phyloP scores from a whole-genome alignment of 805 yeast genomes.

The Metschnikowia sp. region DNA sequence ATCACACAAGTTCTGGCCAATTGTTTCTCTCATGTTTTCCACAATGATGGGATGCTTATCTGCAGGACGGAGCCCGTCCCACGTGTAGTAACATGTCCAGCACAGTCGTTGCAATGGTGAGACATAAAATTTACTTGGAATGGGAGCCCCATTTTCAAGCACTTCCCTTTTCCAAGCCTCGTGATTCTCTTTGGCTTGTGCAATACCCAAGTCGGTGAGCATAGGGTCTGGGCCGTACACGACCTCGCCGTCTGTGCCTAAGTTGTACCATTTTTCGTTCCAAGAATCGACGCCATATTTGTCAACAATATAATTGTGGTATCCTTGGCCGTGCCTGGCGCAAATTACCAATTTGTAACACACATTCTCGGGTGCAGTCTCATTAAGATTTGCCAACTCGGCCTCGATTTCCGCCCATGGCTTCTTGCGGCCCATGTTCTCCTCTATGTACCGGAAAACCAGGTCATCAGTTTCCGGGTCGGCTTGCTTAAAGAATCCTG shows the following conservation, averaged over 20 bases:
- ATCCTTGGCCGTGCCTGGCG: slow-evolving; percentile 72
- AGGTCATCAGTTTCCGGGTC: slow-evolving; percentile 43
- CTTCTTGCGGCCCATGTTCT: slow-evolving; percentile 43
- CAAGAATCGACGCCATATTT: slow-evolving; percentile 57
- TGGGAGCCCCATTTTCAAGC: slow-evolving; percentile 43
- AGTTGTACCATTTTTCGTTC: slow-evolving; percentile 51
- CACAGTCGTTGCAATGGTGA: slow-evolving; percentile 65
- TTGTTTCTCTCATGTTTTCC: slow-evolving; percentile 58
- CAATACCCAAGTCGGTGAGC: slow-evolving; percentile 52
- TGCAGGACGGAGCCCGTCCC: slow-evolving; percentile 35
- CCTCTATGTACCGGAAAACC: slow-evolving; percentile 40
- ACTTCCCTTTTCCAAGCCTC: slow-evolving; percentile 44
- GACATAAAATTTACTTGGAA: slow-evolving; percentile 54
- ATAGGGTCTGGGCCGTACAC: slow-evolving; percentile 60
- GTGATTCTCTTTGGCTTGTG: slow-evolving; percentile 52
- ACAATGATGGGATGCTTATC: slow-evolving; percentile 23
- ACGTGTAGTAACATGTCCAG: slow-evolving; percentile 53
- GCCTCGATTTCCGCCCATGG: slow-evolving; percentile 38
- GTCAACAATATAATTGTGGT: slow-evolving; percentile 53
- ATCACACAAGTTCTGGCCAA: slow-evolving; percentile 60
- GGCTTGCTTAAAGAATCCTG: slow-evolving; percentile 50
- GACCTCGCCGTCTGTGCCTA: slow-evolving; percentile 52
- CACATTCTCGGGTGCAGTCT: slow-evolving; percentile 32
- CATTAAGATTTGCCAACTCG: slow-evolving; percentile 35
- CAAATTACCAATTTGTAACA: slow-evolving; percentile 48